These are phyloP conservation scores for Taiwanofungus camphoratus DNA, from an alignment of 1,284 basidiomycete genomes.

Conservation along the genomic window DNA sequence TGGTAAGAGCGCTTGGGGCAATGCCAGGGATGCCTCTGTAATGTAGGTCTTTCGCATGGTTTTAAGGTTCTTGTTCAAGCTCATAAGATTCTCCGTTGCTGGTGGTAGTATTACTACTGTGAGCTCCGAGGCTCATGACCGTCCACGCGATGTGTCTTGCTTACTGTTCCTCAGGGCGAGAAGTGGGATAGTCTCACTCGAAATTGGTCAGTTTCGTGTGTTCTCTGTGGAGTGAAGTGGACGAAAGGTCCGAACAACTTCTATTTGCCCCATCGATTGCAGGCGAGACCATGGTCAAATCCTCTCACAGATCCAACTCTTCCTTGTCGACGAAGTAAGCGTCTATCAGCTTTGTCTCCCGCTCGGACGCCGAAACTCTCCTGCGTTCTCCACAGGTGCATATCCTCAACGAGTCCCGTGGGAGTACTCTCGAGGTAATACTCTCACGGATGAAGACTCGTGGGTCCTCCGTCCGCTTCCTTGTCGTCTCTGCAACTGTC, in stretches of 20 bases:
- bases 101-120: slow-evolving; percentile 69
- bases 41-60: slow-evolving; percentile 46
- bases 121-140: slow-evolving; percentile 6
- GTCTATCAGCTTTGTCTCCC: neutral
- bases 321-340: slow-evolving; percentile 87
- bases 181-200: slow-evolving; percentile 93
- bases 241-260: too few relatives aligned
- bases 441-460: slow-evolving; percentile 87
- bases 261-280: too few relatives aligned
- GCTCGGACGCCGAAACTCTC: neutral
- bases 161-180: slow-evolving; percentile 58
- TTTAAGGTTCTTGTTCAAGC: neutral
- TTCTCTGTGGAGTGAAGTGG: too few relatives aligned
- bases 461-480: slow-evolving; percentile 68
- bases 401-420: slow-evolving; percentile 83
- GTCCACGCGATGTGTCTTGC: neutral
- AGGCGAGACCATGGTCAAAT: slow-evolving; percentile 65
- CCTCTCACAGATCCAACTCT: slow-evolving; percentile 66
- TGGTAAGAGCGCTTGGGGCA: slow-evolving; percentile 61
- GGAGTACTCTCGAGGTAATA: slow-evolving; percentile 90
- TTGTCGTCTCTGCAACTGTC: slow-evolving; percentile 90
- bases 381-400: slow-evolving; percentile 60
- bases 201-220: slow-evolving; percentile 69
- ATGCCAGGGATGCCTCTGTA: slow-evolving; percentile 66
- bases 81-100: neutral